Evolutionary conservation across 805 yeast species (phyloP).

Genomic region (Maudiozyma turicensis): DNA sequence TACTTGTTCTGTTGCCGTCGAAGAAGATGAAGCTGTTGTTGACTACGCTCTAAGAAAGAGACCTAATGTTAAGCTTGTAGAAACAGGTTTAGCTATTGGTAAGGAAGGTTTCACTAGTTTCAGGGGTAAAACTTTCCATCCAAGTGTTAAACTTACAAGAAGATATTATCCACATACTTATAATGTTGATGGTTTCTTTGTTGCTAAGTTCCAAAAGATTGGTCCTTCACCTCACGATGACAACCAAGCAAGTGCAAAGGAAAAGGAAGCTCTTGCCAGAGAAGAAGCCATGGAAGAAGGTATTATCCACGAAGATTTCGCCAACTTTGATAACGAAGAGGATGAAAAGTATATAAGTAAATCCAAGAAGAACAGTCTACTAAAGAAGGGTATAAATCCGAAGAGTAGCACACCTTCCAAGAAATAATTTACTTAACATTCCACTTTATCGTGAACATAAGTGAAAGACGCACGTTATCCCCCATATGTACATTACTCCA

Average conservation of each 20-base stretch:
- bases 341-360: constrained; percentile 66
- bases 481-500: neutral
- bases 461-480: neutral
- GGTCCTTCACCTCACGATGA: constrained; percentile 80
- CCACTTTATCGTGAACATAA: too few relatives aligned
- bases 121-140: constrained; percentile 85
- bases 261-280: constrained; percentile 74
- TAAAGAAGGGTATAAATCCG: constrained; percentile 68
- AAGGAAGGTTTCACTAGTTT: constrained; percentile 89
- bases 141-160: constrained; percentile 69
- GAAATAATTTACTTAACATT: neutral
- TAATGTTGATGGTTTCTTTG: constrained; percentile 96
- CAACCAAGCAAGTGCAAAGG: constrained; percentile 79
- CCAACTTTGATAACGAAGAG: constrained; percentile 65
- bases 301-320: constrained; percentile 77
- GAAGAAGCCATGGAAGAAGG: constrained; percentile 75
- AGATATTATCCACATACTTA: constrained; percentile 98
- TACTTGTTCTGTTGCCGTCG: constrained; percentile 96
- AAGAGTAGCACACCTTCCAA: constrained; percentile 11
- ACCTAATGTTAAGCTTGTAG: constrained; percentile 91
- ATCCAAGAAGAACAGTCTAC: constrained; percentile 53
- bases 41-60: constrained; percentile 93
- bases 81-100: constrained; percentile 86
- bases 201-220: constrained; percentile 89
- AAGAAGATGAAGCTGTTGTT: constrained; percentile 97